Base-by-base conservation (phyloP, 495 filamentous ascomycete species). In the Talaromyces wortmannii region DNA sequence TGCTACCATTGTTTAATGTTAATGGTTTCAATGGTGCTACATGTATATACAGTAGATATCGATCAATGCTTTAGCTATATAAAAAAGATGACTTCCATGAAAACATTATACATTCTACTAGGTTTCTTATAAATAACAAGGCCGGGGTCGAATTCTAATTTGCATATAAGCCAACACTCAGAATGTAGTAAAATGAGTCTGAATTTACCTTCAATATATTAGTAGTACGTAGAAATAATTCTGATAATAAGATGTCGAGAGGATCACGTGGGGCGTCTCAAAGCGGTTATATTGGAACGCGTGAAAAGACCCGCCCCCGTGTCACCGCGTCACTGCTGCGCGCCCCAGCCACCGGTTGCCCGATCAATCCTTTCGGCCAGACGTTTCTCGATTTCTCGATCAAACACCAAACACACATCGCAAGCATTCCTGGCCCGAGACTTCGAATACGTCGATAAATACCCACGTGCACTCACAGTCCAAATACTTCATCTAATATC, bases 201-300 rank as follows among this genome's bases (percentile, higher is more conserved):
- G 23, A 23, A 23, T 23, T n/a, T n/a, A n/a, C n/a, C n/a, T n/a
- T n/a, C n/a, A n/a, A n/a, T n/a, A n/a, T n/a, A n/a, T n/a, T n/a
- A n/a, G n/a, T n/a, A n/a, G n/a, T n/a, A n/a, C n/a, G n/a, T n/a
- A n/a, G n/a, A n/a, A 23, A 23, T 23, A 23, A 23, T 23, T 23
- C 23, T 23, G 4, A 23, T 23, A 23, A 23, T 23, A 4, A 1
- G 23, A 23, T 23, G 23, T 23, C 23, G 23, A 23, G 23, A 17
- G 2, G 6, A 15, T 18, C 30, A 31, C 50, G 17, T 52, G 50
- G 31, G 44, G 33, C 31, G 31, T 48, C 59, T 55, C 5, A 57
- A 64, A 63, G 2, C 45, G 59, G 65, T 47, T 57, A 61, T 60
- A 68, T 63, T 59, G 54, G 53, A 33, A 40, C 42, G 15, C 5